phyloP scores from a whole-genome alignment of 2,329 filamentous ascomycete genomes.

The Penicillium polonicum region DNA sequence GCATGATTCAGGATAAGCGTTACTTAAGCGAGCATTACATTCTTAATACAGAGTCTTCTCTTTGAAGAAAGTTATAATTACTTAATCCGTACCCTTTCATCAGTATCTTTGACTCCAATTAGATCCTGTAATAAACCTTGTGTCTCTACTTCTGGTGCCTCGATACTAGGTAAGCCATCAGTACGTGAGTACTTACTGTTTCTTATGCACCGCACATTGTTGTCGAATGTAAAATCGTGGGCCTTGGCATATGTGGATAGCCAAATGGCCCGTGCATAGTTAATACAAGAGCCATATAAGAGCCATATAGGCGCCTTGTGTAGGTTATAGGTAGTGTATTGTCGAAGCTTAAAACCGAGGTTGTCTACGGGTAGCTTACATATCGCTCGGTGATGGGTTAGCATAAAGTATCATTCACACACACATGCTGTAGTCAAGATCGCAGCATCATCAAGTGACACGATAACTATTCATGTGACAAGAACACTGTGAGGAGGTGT shows the following conservation, averaged over 20 bases:
- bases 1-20: slow-evolving; percentile 11
- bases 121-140: neutral
- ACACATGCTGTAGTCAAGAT: neutral
- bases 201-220: neutral
- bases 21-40: slow-evolving; percentile 6
- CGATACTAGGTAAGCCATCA: neutral
- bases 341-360: neutral
- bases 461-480: too few species aligned
- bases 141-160: neutral
- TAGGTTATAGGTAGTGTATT: too few species aligned
- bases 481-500: neutral
- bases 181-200: neutral
- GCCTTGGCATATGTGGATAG: neutral
- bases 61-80: neutral
- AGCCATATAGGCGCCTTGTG: neutral
- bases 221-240: neutral
- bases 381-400: neutral
- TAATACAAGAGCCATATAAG: neutral
- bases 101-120: neutral
- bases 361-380: neutral
- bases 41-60: neutral
- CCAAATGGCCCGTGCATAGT: neutral
- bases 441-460: too few species aligned
- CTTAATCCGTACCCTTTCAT: neutral
- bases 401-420: neutral